phyloP scores from a whole-genome alignment of 305 asterid genomes.

The Fraxinus floribunda region DNA sequence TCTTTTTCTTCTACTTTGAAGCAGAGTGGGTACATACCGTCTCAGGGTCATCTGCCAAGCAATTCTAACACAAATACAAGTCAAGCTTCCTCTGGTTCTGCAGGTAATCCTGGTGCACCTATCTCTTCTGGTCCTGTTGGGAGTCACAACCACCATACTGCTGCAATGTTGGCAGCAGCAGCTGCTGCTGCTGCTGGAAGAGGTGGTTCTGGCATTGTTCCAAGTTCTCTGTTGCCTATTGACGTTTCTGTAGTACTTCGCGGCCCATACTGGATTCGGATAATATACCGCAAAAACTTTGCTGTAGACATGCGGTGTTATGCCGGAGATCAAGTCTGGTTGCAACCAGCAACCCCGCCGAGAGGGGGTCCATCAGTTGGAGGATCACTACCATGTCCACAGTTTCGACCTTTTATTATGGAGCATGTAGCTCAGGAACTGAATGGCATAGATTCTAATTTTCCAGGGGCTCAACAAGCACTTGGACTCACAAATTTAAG shows the following conservation, averaged over 20 bases:
- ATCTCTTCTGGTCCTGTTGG: conserved; percentile 51
- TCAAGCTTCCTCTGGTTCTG: conserved; percentile 70
- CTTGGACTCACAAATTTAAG: conserved; percentile 60
- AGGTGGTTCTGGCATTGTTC: conserved; percentile 98
- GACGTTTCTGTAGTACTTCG: conserved; percentile 98
- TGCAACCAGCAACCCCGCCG: conserved; percentile 99
- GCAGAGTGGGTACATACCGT: conserved; percentile 58
- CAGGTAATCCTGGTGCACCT: conserved; percentile 48
- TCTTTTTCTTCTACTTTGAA: conserved; percentile 60
- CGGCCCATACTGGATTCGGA: conserved; percentile 98
- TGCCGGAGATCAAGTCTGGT: conserved; percentile 99
- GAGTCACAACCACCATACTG: conserved; percentile 53
- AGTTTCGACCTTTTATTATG: conserved; percentile 98
- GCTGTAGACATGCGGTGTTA: conserved; percentile 99
- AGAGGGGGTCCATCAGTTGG: conserved; percentile 87
- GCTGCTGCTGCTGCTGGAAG: conserved; percentile 76
- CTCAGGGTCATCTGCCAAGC: conserved; percentile 51
- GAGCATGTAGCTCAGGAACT: conserved; percentile 99
- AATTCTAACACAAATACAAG: conserved; percentile 46
- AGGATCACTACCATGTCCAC: conserved; percentile 99
- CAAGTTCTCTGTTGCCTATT: conserved; percentile 95
- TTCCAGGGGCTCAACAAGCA: conserved; percentile 73
- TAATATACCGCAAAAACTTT: conserved; percentile 84
- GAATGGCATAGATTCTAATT: conserved; percentile 87
- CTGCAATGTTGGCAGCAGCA: conserved; percentile 77